Conservation (phyloP, 768 basidiomycete species). For the Suillus discolor region DNA sequence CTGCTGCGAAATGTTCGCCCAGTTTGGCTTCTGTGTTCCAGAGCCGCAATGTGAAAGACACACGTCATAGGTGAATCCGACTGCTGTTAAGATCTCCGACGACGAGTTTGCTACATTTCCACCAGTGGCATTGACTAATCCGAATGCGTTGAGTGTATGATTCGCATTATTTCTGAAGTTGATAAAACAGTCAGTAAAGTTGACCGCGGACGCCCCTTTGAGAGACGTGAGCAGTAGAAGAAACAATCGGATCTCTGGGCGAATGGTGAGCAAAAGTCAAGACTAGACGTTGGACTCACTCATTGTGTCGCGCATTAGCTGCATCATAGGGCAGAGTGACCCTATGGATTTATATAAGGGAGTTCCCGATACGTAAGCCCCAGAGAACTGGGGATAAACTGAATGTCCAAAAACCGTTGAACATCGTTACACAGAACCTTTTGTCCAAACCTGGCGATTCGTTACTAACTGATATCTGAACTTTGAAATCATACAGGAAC, state of each 20-base stretch:
- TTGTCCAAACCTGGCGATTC: neutral
- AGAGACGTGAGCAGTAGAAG: neutral
- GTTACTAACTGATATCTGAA: neutral
- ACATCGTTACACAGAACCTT: neutral
- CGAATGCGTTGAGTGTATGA: neutral
- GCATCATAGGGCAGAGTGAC: too few relatives aligned
- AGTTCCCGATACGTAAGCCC: neutral
- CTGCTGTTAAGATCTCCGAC: conserved; percentile 8
- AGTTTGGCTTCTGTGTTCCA: conserved; percentile 15
- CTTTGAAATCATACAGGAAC: neutral
- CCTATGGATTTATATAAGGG: neutral
- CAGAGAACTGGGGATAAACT: neutral
- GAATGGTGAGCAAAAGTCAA: neutral
- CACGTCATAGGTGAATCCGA: conserved; percentile 13
- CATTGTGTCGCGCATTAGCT: neutral
- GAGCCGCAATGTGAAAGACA: conserved; percentile 17
- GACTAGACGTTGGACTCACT: neutral
- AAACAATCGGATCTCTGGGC: neutral
- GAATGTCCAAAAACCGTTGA: neutral
- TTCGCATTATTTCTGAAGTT: conserved; percentile 11
- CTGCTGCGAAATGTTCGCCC: conserved; percentile 32
- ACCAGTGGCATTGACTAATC: conserved; percentile 7
- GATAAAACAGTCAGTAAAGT: conserved; percentile 18
- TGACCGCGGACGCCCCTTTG: neutral
- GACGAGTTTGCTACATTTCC: neutral